Base-by-base conservation (phyloP, 2,329 filamentous ascomycete species). In the Keithomyces neogunnii region DNA sequence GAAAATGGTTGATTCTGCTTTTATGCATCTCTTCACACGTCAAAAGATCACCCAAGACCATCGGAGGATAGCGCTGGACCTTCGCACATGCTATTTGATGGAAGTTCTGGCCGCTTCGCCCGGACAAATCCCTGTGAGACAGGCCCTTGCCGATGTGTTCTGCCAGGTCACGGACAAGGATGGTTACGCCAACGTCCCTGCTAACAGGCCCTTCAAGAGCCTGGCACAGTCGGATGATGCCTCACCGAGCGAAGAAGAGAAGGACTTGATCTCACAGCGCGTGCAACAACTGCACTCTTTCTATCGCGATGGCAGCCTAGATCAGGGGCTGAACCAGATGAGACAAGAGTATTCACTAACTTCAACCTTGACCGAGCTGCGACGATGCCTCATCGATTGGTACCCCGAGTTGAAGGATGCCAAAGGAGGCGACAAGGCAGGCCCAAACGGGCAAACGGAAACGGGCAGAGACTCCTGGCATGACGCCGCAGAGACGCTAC, bases 71-170 rank as follows among this genome's bases (percentile, higher is more conserved):
- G 64, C 64, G 3, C 56, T 74, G 29, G 58, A 65, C 3, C 63
- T 74, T 30, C 70, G 71, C 43, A 71, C 68, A 0, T 63, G 65
- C 47, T 57, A 60, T 38, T 56, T 66, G 43, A 63, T 74, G 26
- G 61, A 65, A 42, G 45, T 36, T 2, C 52, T 69, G 2, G 59
- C 58, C 5, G 44, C 30, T 1, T 45, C 48, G 5, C 47, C 45
- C 0, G 32, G 33, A 3, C 51, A 60, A 4, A 51, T 33, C 3
- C 51, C 60, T 35, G 51, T 56, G 13, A 53, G 50, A 4, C 50
- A 56, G 2, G 48, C 59, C 9, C 59, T 69, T 30, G 63, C 62
- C 19, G 52, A 55, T 3, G 57, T 63, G 5, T 70, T 72, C 40
- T 69, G 66, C 51, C 49, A 60, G 5, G 11, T 13, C 29, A 26